phyloP scores from a whole-genome alignment of 1,284 basidiomycete species.

The Cryptococcus sp. region DNA sequence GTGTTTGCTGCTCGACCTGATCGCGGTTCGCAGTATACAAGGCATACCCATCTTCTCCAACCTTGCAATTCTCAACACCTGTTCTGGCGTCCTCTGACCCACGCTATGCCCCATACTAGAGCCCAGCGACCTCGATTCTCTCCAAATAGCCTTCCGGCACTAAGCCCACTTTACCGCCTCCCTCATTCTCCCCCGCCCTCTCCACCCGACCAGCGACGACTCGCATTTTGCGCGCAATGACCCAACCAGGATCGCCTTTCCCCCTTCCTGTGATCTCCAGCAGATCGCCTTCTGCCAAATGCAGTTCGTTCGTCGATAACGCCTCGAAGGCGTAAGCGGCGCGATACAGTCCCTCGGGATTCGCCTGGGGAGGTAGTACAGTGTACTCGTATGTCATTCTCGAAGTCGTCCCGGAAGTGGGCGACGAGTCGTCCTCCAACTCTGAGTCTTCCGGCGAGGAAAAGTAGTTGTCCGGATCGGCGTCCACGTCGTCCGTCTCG shows the following conservation, averaged over 20 bases:
- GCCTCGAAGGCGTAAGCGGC: slow-evolving; percentile 47
- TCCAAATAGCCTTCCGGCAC: slow-evolving; percentile 52
- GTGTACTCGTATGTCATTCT: slow-evolving; percentile 6
- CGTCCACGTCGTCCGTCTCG: background rate
- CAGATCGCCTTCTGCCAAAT: slow-evolving; percentile 43
- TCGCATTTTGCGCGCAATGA: slow-evolving; percentile 42
- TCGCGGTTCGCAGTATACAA: too few relatives aligned
- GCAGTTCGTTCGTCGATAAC: slow-evolving; percentile 48
- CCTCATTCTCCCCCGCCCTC: slow-evolving; percentile 8
- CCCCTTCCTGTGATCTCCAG: slow-evolving; percentile 47
- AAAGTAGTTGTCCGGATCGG: slow-evolving; percentile 13
- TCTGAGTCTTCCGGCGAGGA: slow-evolving; percentile 15
- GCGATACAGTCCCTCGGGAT: slow-evolving; percentile 46
- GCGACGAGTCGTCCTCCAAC: slow-evolving; percentile 1
- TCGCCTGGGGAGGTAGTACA: slow-evolving; percentile 11
- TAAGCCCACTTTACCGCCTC: slow-evolving; percentile 36
- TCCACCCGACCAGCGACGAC: slow-evolving; percentile 19
- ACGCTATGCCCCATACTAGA: too few relatives aligned
- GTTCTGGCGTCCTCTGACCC: slow-evolving; percentile 2
- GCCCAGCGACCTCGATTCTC: slow-evolving; percentile 14
- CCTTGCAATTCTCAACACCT: background rate
- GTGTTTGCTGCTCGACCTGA: too few relatives aligned
- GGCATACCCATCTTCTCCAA: background rate
- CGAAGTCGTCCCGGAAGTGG: background rate
- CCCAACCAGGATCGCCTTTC: slow-evolving; percentile 50